Base-by-base conservation (phyloP, 352 stramenopile genomes). In the Halophytophthora polymorphica region DNA sequence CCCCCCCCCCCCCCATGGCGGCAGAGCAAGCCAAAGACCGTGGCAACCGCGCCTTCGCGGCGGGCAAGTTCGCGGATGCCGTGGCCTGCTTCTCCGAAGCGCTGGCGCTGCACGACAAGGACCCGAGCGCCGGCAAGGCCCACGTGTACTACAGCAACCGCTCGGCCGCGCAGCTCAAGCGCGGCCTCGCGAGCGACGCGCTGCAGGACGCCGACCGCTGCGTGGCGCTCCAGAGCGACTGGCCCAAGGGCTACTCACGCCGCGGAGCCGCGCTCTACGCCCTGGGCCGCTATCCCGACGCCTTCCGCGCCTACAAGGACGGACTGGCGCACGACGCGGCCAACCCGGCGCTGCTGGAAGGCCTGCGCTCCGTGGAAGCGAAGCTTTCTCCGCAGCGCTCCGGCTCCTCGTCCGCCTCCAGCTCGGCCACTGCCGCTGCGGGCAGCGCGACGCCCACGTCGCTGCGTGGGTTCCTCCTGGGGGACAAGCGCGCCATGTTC, bases 21-120 rank as follows among this genome's bases (percentile, higher is more conserved):
- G 82, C 82, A 17, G 84, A 94, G 42, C 83, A 94, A 81, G 86
- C 86, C 28, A 96, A 96, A 63, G 72, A 88, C 66, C 84, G 83
- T 50, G 86, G 86, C 47, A 96, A 96, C 58, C 79, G 66, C 28
- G 68, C 75, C 40, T 96, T 95, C 73, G 50, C 74, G 10, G 73
- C 76, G 3, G 79, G 79, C 12, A 72, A 86, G 33, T 93, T 71
- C 62, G 54, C 67, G 7, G 76, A 93, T 35, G 86, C 86, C 23
- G 55, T 90, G 40, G 49, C 73, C 15, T 66, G 56, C 39, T 96
- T 96, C 70, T 81, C 76, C 25, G 84, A 96, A 45, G 86, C 86
- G 40, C 71, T 96, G 31, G 74, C 77, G 31, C 51, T 94, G 45
- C 71, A 88, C 48, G 54, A 36, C 12, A 56, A 56, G 17, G 62